These are phyloP conservation scores for Anisodus tanguticus DNA, from an alignment of 257 asterid species.

Conservation along the genomic window DNA sequence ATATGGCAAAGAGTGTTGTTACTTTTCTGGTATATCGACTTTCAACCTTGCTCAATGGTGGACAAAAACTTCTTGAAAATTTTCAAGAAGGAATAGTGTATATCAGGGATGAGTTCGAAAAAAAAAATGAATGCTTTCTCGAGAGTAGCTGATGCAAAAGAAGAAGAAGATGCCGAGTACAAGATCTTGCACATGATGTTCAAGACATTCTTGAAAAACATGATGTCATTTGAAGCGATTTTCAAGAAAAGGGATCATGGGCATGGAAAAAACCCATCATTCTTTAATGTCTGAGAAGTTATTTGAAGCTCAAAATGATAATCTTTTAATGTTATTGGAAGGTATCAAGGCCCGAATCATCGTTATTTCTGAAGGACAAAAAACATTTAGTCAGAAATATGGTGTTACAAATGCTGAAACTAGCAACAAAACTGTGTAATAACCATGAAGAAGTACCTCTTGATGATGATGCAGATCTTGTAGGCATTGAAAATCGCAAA, in stretches of 20 bases:
- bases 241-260: background rate
- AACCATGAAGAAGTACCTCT: conserved; percentile 29
- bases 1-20: conserved; percentile 44
- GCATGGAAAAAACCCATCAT: background rate
- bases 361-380: conserved; percentile 27
- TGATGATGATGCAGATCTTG: conserved; percentile 35
- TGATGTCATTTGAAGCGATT: background rate
- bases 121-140: conserved; percentile 46
- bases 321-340: conserved; percentile 24
- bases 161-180: conserved; percentile 41
- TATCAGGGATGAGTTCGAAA: conserved; percentile 43
- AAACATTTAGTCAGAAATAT: conserved; percentile 27
- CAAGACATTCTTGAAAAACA: conserved; percentile 47
- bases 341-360: conserved; percentile 23
- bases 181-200: conserved; percentile 44
- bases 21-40: conserved; percentile 35
- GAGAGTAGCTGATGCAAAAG: conserved; percentile 40
- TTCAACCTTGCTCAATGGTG: conserved; percentile 29
- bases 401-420: background rate
- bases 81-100: conserved; percentile 33
- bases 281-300: background rate
- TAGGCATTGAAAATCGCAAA: conserved; percentile 35
- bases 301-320: conserved; percentile 30
- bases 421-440: background rate
- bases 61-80: conserved; percentile 30